A percentile compares a stretch with the other conserved stretches of the same genome.
Conservation (phyloP, 2,329 filamentous ascomycete species). For the Alternaria sp. region DNA sequence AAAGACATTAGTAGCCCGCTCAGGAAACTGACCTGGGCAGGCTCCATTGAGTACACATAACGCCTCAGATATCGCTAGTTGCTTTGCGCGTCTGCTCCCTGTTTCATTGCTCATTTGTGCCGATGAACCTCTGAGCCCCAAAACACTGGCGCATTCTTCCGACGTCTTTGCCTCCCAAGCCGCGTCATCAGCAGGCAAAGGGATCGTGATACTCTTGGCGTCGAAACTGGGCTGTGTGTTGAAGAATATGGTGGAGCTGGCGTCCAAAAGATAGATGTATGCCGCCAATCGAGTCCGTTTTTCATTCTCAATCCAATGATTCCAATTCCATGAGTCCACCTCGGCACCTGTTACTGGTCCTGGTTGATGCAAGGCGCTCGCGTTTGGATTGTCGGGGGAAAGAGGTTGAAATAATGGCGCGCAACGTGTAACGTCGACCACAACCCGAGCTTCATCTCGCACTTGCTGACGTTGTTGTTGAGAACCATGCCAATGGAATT, state of each 20-base stretch:
- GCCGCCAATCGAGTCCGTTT: slow-evolving; percentile 71
- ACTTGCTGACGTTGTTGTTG: slow-evolving; percentile 70
- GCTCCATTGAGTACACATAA: slow-evolving; percentile 68
- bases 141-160: slow-evolving; percentile 68
- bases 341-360: slow-evolving; percentile 55
- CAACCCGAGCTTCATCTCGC: slow-evolving; percentile 65
- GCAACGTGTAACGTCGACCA: slow-evolving; percentile 66
- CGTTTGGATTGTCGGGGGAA: slow-evolving; percentile 57
- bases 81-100: slow-evolving; percentile 69
- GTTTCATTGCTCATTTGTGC: slow-evolving; percentile 67
- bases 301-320: slow-evolving; percentile 74
- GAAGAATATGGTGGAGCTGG: slow-evolving; percentile 74
- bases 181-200: slow-evolving; percentile 76
- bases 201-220: slow-evolving; percentile 69
- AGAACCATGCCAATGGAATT: slow-evolving; percentile 76
- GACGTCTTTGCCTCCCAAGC: slow-evolving; percentile 72
- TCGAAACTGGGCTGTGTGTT: slow-evolving; percentile 72
- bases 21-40: slow-evolving; percentile 66
- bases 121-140: slow-evolving; percentile 68
- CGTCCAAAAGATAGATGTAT: slow-evolving; percentile 70
- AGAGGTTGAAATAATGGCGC: slow-evolving; percentile 66
- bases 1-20: slow-evolving; percentile 73
- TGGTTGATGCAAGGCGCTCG: slow-evolving; percentile 69
- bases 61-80: slow-evolving; percentile 69
- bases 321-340: slow-evolving; percentile 69